A percentile compares a stretch with the other conserved stretches of the same genome.
These are phyloP conservation scores for Verbascum thapsus DNA, from an alignment of 257 asterid species.

Conservation along the genomic window DNA sequence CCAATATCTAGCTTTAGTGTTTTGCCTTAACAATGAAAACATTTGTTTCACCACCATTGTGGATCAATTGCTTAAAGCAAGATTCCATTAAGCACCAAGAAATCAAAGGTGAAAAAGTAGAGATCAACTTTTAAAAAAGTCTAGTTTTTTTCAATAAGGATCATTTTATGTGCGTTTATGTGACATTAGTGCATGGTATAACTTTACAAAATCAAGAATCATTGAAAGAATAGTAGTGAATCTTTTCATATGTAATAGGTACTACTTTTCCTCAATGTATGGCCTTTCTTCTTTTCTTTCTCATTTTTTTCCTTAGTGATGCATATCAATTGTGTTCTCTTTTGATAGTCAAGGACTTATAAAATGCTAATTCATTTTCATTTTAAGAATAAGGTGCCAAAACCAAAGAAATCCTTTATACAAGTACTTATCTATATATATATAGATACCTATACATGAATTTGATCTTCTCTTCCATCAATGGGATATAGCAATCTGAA, in stretches of 20 bases:
- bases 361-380: too few relatives aligned
- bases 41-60: constrained; percentile 17
- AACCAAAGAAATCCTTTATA: too few relatives aligned
- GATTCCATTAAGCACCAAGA: constrained; percentile 30
- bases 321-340: not conserved
- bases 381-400: too few relatives aligned
- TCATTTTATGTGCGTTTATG: not conserved
- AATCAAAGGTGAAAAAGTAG: constrained; percentile 21
- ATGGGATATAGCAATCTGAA: too few relatives aligned
- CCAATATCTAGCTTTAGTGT: not conserved
- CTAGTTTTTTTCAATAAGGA: too few relatives aligned
- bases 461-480: too few relatives aligned
- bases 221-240: not conserved
- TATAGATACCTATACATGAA: too few relatives aligned
- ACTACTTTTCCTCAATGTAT: not conserved
- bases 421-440: too few relatives aligned
- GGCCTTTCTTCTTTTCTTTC: constrained; percentile 14
- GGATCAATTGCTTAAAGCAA: constrained; percentile 40
- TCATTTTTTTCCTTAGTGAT: not conserved
- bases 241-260: too few relatives aligned
- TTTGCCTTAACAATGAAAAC: not conserved
- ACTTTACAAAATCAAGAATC: not conserved
- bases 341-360: too few relatives aligned
- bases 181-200: not conserved
- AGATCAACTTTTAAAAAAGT: not conserved